These are phyloP conservation scores for Aspergillus baeticus DNA, from an alignment of 495 filamentous ascomycete species.

Conservation along the genomic window DNA sequence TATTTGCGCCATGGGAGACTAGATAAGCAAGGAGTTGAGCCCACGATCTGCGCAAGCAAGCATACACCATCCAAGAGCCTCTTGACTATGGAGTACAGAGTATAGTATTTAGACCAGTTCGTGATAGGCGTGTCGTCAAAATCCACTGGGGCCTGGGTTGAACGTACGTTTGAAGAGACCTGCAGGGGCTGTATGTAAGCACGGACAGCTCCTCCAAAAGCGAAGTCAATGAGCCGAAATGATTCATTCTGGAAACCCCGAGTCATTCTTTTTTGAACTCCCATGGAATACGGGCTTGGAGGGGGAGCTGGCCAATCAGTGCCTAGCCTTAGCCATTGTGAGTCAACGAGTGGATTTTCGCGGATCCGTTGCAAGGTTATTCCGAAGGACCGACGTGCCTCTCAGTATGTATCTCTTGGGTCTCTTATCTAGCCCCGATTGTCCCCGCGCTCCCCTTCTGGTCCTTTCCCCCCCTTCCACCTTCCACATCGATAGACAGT, in stretches of 20 bases:
- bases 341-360: slow-evolving; percentile 12
- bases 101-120: no score
- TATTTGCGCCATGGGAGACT: no score
- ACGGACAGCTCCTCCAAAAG: no score
- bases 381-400: slow-evolving; percentile 10
- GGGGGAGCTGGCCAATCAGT: slow-evolving; percentile 1
- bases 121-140: no score
- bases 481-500: neutral
- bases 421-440: slow-evolving; percentile 15
- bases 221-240: neutral
- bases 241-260: neutral
- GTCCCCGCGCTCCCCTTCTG: neutral
- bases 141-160: no score
- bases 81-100: no score
- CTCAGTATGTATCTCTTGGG: slow-evolving; percentile 4
- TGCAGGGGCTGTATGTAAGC: no score
- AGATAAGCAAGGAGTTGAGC: no score
- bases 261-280: neutral
- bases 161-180: no score
- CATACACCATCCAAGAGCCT: no score
- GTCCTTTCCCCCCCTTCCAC: neutral
- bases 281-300: neutral
- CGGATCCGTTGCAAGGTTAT: neutral
- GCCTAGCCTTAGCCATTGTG: slow-evolving; percentile 4
- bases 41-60: no score